phyloP scores from a whole-genome alignment of 2,329 filamentous ascomycete species.

The Talaromyces sp. region DNA sequence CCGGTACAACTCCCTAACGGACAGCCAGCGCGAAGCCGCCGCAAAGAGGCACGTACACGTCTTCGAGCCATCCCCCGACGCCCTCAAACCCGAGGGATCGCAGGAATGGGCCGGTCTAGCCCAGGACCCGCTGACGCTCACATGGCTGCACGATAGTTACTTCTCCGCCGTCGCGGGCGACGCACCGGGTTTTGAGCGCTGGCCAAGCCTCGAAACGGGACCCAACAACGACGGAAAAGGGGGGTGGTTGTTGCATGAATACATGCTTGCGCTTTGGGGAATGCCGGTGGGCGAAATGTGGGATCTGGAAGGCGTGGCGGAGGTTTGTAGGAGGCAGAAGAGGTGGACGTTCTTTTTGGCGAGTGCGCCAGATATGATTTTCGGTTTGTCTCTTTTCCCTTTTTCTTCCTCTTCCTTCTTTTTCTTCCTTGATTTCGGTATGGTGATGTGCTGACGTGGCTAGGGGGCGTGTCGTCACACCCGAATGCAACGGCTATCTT shows the following conservation, averaged over 20 bases:
- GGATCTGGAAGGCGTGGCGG: constrained; percentile 39
- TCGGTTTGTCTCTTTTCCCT: constrained; percentile 34
- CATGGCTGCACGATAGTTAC: constrained; percentile 67
- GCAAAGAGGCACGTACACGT: constrained; percentile 27
- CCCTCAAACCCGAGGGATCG: constrained; percentile 26
- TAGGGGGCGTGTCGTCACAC: constrained; percentile 29
- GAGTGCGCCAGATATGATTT: constrained; percentile 41
- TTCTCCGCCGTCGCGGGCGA: constrained; percentile 65
- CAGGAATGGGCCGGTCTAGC: constrained; percentile 49
- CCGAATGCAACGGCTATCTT: constrained; percentile 30
- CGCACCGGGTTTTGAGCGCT: constrained; percentile 60
- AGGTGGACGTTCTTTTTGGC: constrained; percentile 43
- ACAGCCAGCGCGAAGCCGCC: constrained; percentile 31
- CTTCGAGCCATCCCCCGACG: background rate
- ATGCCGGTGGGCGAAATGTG: constrained; percentile 47
- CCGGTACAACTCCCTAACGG: constrained; percentile 49
- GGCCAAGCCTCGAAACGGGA: constrained; percentile 46
- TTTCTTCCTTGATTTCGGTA: background rate
- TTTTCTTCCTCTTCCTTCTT: background rate
- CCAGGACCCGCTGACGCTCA: constrained; percentile 54
- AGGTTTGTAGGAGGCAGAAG: constrained; percentile 33
- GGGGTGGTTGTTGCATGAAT: constrained; percentile 38
- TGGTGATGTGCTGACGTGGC: constrained; percentile 7
- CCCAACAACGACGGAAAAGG: background rate
- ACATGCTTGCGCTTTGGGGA: constrained; percentile 43